phyloP scores from a whole-genome alignment of 2,329 filamentous ascomycete species.

The Arthrobotrys megalospora region DNA sequence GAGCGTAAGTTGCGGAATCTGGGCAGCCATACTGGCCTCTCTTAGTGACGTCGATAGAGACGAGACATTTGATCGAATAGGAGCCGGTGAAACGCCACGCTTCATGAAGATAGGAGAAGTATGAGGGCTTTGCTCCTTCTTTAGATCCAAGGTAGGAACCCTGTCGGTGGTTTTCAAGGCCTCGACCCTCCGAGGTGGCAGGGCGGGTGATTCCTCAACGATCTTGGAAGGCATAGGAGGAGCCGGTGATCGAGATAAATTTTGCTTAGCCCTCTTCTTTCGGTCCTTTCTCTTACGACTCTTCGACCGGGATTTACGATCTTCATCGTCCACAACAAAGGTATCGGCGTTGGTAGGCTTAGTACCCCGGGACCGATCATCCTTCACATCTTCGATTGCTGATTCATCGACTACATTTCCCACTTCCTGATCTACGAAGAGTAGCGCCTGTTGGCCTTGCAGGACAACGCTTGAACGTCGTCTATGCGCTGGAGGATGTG shows the following conservation, averaged over 20 bases:
- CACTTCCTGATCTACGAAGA: constrained; percentile 48
- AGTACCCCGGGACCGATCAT: constrained; percentile 29
- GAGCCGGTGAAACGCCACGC: constrained; percentile 51
- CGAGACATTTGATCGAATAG: constrained; percentile 49
- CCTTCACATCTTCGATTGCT: constrained; percentile 31
- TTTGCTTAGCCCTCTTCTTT: constrained; percentile 54
- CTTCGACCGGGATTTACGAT: constrained; percentile 57
- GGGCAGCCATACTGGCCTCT: constrained; percentile 57
- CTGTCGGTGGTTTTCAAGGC: constrained; percentile 46
- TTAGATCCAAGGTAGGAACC: constrained; percentile 45
- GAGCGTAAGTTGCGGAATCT: constrained; percentile 57
- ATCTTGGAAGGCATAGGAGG: constrained; percentile 47
- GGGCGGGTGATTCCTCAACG: constrained; percentile 43
- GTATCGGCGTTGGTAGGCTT: constrained; percentile 37
- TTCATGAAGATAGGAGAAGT: constrained; percentile 57
- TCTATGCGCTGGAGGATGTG: constrained; percentile 17
- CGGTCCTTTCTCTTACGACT: constrained; percentile 56
- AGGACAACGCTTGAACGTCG: constrained; percentile 58
- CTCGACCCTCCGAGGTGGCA: constrained; percentile 45
- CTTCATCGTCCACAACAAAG: constrained; percentile 32
- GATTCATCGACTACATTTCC: constrained; percentile 13
- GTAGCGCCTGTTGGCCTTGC: constrained; percentile 43
- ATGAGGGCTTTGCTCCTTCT: constrained; percentile 22
- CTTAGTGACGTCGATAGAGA: constrained; percentile 53
- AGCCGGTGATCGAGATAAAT: constrained; percentile 35